Conservation (phyloP, 345 rosid species). For the Eucalyptus regnans region DNA sequence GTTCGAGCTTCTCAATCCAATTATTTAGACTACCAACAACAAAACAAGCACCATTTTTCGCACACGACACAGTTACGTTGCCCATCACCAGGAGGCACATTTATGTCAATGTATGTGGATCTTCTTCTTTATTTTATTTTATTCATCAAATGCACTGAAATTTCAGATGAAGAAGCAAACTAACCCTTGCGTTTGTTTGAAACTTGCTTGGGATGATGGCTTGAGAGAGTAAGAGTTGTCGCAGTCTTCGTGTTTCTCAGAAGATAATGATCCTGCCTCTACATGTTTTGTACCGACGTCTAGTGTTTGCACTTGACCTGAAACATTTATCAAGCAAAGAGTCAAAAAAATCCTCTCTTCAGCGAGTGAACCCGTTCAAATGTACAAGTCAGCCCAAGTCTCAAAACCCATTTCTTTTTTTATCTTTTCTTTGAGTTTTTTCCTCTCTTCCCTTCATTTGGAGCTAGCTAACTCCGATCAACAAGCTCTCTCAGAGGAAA, state of each 20-base stretch:
- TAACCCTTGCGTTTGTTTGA: conserved; percentile 3
- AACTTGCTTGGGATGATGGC: neutral
- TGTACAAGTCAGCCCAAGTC: neutral
- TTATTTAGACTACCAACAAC: neutral
- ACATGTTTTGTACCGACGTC: conserved; percentile 5
- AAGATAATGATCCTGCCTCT: conserved; percentile 6
- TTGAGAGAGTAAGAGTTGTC: neutral
- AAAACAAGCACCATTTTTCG: neutral
- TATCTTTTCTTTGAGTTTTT: neutral
- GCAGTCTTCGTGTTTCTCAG: neutral
- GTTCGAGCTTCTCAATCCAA: neutral
- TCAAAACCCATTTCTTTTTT: neutral
- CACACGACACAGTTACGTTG: neutral
- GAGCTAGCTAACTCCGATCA: neutral
- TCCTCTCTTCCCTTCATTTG: neutral
- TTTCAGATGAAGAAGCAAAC: neutral
- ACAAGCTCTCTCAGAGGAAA: neutral
- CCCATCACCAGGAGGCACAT: neutral
- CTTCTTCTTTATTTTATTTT: neutral
- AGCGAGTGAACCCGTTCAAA: neutral
- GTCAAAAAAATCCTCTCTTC: neutral
- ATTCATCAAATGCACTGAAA: neutral
- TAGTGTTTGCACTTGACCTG: neutral
- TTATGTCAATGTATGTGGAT: neutral
- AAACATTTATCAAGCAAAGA: neutral